Conservation (phyloP, 768 basidiomycete species). For the Xanthoconium stramineum region DNA sequence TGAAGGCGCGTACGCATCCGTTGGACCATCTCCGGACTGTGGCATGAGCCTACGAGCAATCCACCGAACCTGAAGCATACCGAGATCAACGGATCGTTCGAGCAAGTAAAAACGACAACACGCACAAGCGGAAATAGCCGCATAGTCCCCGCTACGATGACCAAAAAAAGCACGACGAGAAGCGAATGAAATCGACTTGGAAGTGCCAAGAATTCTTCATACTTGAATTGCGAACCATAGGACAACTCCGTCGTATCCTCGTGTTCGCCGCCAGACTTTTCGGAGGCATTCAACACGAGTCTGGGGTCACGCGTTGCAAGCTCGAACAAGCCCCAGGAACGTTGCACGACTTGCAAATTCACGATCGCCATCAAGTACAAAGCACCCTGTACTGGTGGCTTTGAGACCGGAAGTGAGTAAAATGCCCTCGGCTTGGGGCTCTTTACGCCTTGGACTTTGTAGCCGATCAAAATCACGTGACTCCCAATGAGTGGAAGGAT, state of each 20-base stretch:
- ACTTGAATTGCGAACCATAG: conserved; percentile 74
- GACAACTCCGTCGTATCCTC: conserved; percentile 19
- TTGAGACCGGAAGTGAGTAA: conserved; percentile 35
- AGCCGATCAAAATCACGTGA: conserved; percentile 2
- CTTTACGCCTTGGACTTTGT: conserved; percentile 32
- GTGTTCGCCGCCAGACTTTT: conserved; percentile 15
- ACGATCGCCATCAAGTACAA: conserved; percentile 42
- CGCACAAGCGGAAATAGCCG: conserved; percentile 37
- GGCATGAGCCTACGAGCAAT: conserved; percentile 49
- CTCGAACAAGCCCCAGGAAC: conserved; percentile 53
- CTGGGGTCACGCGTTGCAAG: conserved; percentile 21
- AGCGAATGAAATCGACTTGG: conserved; percentile 40
- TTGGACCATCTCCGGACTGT: conserved; percentile 59
- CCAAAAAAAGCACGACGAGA: conserved; percentile 35
- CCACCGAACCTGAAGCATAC: conserved; percentile 44
- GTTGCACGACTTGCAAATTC: conserved; percentile 51
- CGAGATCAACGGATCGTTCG: background rate
- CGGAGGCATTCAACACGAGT: conserved; percentile 11
- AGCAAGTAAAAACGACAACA: background rate
- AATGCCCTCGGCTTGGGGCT: conserved; percentile 30
- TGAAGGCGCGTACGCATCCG: conserved; percentile 47
- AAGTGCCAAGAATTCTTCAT: conserved; percentile 64
- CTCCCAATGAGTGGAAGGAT: conserved; percentile 1
- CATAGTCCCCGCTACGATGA: conserved; percentile 24
- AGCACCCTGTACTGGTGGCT: conserved; percentile 35